Base-by-base conservation (phyloP, 1,139 yeast species). In the Pneumocystis jirovecii region DNA sequence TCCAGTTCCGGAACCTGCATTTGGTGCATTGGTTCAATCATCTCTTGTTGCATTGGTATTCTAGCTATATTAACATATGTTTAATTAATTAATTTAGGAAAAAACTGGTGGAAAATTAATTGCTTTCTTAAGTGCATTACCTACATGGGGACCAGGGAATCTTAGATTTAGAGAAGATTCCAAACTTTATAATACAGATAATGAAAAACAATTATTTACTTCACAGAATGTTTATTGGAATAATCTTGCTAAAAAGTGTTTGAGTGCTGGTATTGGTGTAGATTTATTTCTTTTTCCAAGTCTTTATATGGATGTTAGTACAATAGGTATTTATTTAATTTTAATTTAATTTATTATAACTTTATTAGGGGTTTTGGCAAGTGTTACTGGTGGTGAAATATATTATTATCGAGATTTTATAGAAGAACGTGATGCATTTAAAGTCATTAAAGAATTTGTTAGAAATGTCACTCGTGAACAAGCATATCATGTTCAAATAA, bases 131-230 rank as follows among this genome's bases (percentile, higher is more conserved):
- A 80, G 89, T 1, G 78, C 85, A 0, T 75, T 90, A 56, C 96
- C 98, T 8, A 82, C 89, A 0, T 81, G 85, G 81, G 96, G 96
- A 0, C 88, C 93, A 0, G 97, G 97, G 1, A 79, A 82, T n/a
- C 79, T 91, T 63, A 78, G 79, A 25, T 78, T 82, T 67, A 85
- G 88, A 34, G 78, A 77, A 37, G 80, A 79, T 35, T 66, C 69
- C n/a, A 62, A 69, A 19, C 65, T 67, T 35, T 70, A 70, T 64
- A 69, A 69, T 42, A 82, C 84, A 0, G 85, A 83, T 60, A 81
- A 81, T 64, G 91, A 86, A 66, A 82, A 79, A 69, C 76, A 73
- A 19, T 74, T 85, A 21, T 81, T 85, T 70, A 78, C 80, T 40
- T 82, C 91, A 4, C 85, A 84, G 64, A 83, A 80, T 70, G 85